Evolutionary conservation across 169 alveolate species (phyloP).

Genomic region (Plasmodium coatneyi): DNA sequence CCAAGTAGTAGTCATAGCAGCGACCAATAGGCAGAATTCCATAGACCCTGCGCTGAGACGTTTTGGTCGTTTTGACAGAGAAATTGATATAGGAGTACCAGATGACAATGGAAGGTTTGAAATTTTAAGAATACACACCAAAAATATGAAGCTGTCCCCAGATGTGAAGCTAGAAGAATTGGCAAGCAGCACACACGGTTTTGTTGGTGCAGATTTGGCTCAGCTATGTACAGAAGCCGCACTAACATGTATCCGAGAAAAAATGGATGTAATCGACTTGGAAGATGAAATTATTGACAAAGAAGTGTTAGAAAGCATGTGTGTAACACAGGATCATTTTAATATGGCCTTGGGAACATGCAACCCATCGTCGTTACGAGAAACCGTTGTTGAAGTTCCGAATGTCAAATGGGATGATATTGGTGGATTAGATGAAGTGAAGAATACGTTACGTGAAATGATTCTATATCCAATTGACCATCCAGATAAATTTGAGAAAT

Average conservation of each 20-base stretch:
- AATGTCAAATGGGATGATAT: conserved; percentile 99
- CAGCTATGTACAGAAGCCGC: conserved; percentile 99
- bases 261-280: conserved; percentile 99
- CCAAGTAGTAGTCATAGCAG: conserved; percentile 98
- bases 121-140: conserved; percentile 98
- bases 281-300: conserved; percentile 99
- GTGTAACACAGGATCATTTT: conserved; percentile 99
- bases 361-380: conserved; percentile 97
- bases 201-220: conserved; percentile 98
- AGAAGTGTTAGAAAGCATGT: conserved; percentile 97
- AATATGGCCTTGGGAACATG: conserved; percentile 96
- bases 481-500: conserved; percentile 98
- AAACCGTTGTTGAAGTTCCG: conserved; percentile 99
- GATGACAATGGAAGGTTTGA: conserved; percentile 99
- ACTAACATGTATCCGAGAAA: conserved; percentile 98
- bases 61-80: conserved; percentile 98
- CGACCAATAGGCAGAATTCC: conserved; percentile 98
- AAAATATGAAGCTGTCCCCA: conserved; percentile 98
- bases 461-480: conserved; percentile 96
- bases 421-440: conserved; percentile 98
- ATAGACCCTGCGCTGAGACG: conserved; percentile 99
- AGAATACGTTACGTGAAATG: conserved; percentile 97
- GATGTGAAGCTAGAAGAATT: conserved; percentile 98
- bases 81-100: conserved; percentile 99
- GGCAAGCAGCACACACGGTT: conserved; percentile 99